Evolutionary conservation across 2,329 filamentous ascomycete genomes (phyloP).

Genomic region (Leptosphaerulina australis): DNA sequence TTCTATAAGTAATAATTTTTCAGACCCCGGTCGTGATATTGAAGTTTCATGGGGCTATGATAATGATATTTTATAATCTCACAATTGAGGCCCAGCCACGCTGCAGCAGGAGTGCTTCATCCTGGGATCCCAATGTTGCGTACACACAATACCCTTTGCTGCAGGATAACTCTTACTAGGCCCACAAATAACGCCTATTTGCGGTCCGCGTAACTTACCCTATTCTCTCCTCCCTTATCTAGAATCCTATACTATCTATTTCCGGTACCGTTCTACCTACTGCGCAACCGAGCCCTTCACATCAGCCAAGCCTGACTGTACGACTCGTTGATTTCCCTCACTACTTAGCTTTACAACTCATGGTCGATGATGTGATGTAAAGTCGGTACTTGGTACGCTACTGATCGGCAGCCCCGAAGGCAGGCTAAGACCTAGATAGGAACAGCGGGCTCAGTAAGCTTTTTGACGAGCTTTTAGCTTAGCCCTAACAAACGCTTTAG

Average conservation of each 20-base stretch:
- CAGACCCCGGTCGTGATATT: too few species aligned
- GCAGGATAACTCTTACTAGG: background rate
- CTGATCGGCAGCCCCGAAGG: slow-evolving; percentile 16
- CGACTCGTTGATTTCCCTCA: background rate
- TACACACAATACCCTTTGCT: too few species aligned
- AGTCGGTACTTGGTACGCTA: slow-evolving; percentile 11
- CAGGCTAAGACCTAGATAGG: background rate
- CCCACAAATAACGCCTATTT: background rate
- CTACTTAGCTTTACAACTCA: background rate
- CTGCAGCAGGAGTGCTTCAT: too few species aligned
- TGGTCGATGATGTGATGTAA: slow-evolving; percentile 1
- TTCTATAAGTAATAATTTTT: too few species aligned
- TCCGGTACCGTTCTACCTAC: background rate
- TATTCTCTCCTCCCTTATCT: background rate
- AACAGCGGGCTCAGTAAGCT: background rate
- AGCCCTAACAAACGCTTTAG: too few species aligned
- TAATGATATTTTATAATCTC: too few species aligned
- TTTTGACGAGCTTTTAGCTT: slow-evolving; percentile 7
- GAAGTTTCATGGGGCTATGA: too few species aligned
- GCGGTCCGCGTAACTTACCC: background rate
- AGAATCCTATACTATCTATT: background rate
- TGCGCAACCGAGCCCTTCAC: background rate
- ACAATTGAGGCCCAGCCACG: too few species aligned
- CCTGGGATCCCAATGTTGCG: too few species aligned
- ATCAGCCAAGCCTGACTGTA: background rate